These are phyloP conservation scores for Nothopassalora personata DNA, from an alignment of 2,329 filamentous ascomycete species.

Conservation along the genomic window DNA sequence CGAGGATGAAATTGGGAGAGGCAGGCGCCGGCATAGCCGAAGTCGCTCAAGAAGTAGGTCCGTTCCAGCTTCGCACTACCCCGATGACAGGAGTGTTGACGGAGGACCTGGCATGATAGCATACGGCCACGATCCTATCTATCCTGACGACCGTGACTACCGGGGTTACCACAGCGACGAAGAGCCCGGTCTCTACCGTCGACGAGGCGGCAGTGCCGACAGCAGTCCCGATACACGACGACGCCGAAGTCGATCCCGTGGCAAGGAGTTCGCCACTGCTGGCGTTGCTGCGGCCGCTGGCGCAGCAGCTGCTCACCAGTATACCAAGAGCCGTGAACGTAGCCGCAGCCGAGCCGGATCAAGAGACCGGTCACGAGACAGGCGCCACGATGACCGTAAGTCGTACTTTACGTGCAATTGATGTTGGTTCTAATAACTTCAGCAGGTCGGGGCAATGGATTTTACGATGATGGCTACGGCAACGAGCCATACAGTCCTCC, in stretches of 20 bases:
- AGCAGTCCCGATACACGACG: slow-evolving; percentile 37
- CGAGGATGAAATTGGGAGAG: slow-evolving; percentile 32
- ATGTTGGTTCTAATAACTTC: background rate
- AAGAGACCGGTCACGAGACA: slow-evolving; percentile 4
- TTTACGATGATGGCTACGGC: slow-evolving; percentile 17
- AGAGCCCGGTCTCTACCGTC: slow-evolving; percentile 38
- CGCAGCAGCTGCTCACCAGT: slow-evolving; percentile 54
- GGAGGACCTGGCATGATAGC: slow-evolving; percentile 54
- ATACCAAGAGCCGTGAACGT: slow-evolving; percentile 51
- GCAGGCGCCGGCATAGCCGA: slow-evolving; percentile 22
- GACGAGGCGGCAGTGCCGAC: slow-evolving; percentile 39
- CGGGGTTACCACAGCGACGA: slow-evolving; percentile 36
- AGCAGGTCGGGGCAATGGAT: slow-evolving; percentile 13
- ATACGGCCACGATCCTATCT: slow-evolving; percentile 59
- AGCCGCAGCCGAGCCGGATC: slow-evolving; percentile 45
- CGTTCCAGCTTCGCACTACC: slow-evolving; percentile 37
- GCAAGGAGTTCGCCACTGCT: slow-evolving; percentile 49
- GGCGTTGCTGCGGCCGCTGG: slow-evolving; percentile 55
- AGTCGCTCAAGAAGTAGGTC: slow-evolving; percentile 42
- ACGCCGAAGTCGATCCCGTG: slow-evolving; percentile 39
- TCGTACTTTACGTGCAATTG: background rate
- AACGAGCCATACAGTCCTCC: slow-evolving; percentile 32
- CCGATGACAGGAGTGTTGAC: slow-evolving; percentile 34
- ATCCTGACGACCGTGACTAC: slow-evolving; percentile 46
- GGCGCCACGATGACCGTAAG: slow-evolving; percentile 12